Base-by-base conservation (phyloP, 495 filamentous ascomycete genomes). In the Geopyxis carbonaria region DNA sequence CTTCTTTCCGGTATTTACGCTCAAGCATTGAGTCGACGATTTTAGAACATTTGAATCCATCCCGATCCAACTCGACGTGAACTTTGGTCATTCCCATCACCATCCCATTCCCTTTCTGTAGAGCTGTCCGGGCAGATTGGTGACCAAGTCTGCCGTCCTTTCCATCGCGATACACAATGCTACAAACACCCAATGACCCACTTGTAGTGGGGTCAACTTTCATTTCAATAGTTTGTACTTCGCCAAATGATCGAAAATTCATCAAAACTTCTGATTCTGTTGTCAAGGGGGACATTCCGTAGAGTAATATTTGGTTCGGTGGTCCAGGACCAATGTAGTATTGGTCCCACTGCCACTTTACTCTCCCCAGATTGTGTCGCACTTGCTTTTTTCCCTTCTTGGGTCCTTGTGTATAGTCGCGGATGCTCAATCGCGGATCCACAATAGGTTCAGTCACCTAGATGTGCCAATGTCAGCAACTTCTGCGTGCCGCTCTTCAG, bases 201-300 rank as follows among this genome's bases (percentile, higher is more conserved):
- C 89, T 91, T 11, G 82, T 94, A 27, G 80, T 75, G 4, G 89
- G 89, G 57, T 95, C 78, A 37, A 86, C 83, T 54, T 85, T 80
- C 50, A 93, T 92, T 46, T 78, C 80, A 43, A 89, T 75, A 46
- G 83, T 78, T 24, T 77, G 73, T 35, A 99, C 79, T 34, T 93
- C 84, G 33, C 89, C 89, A 61, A 78, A 94, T 22, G 72, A 73
- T 16, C 80, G 72, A 48, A 95, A 94, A 15, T 83, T 67, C 18
- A 76, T 73, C n/a, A 64, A 72, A 27, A 95, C 69, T 39, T 82
- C 80, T 35, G 75, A 69, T 45, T 86, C 74, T 13, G 79, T 68
- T 6, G 77, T 78, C 45, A 99, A 62, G 4, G 89, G 83, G 58
- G 94, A 86, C 54, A 94, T 92, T 3, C 86, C 84, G n/a, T 72